Conservation (phyloP, 2,329 filamentous ascomycete species). For the Calonectria naviculata region DNA sequence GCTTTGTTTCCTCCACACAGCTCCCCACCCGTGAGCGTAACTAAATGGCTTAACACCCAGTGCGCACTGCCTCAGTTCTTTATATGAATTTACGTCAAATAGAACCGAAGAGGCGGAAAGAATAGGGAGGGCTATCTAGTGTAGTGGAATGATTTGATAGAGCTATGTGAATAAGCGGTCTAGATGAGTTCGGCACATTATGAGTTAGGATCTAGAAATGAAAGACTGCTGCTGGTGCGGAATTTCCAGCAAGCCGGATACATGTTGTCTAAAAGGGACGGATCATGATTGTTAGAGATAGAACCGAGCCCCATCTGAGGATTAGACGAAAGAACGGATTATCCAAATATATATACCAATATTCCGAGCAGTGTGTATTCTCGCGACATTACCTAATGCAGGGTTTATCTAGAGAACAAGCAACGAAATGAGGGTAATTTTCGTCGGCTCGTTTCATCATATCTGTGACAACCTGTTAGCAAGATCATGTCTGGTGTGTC, state of each 20-base stretch:
- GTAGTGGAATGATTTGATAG: conserved; percentile 37
- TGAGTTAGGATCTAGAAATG: conserved; percentile 40
- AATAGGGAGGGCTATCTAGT: conserved; percentile 27
- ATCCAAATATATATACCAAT: conserved; percentile 34
- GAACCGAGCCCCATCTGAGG: conserved; percentile 35
- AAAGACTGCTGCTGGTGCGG: conserved; percentile 33
- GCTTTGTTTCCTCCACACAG: conserved; percentile 52
- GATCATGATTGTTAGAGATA: conserved; percentile 39
- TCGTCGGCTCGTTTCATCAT: neutral
- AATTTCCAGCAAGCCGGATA: conserved; percentile 36
- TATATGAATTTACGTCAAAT: neutral
- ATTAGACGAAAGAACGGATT: conserved; percentile 43
- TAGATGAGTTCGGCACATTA: conserved; percentile 37
- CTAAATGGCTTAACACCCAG: conserved; percentile 45
- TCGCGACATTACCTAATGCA: too few relatives aligned
- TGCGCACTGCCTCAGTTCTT: conserved; percentile 38
- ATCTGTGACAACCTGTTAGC: too few relatives aligned
- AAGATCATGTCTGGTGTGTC: neutral
- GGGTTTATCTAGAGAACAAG: neutral
- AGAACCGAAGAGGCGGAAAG: conserved; percentile 1
- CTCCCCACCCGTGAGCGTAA: conserved; percentile 50
- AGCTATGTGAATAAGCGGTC: conserved; percentile 37
- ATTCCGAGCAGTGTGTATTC: too few relatives aligned
- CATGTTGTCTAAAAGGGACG: conserved; percentile 28
- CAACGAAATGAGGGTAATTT: neutral